A percentile compares a stretch with the other conserved stretches of the same genome.
These are phyloP conservation scores for Coleophoma crateriformis DNA, from an alignment of 2,329 filamentous ascomycete species.

Conservation along the genomic window DNA sequence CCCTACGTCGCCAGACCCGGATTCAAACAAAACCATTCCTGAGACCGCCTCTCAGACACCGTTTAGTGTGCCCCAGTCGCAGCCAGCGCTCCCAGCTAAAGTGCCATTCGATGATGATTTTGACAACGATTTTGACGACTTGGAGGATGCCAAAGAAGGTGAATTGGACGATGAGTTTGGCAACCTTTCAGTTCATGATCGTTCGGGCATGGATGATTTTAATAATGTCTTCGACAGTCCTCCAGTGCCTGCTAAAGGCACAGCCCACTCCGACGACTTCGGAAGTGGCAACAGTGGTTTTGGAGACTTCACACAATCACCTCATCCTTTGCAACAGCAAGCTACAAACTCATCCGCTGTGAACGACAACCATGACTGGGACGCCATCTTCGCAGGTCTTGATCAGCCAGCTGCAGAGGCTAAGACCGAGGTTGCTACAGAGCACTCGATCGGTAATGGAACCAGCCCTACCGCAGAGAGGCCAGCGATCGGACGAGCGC, in stretches of 20 bases:
- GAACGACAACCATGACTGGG: slow-evolving; percentile 74
- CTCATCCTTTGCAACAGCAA: slow-evolving; percentile 32
- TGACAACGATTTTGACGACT: slow-evolving; percentile 74
- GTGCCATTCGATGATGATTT: slow-evolving; percentile 69
- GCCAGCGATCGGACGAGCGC: slow-evolving; percentile 56
- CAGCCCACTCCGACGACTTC: slow-evolving; percentile 20
- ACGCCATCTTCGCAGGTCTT: slow-evolving; percentile 82
- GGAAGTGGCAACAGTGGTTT: slow-evolving; percentile 20
- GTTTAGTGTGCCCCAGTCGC: slow-evolving; percentile 17
- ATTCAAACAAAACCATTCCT: slow-evolving; percentile 19
- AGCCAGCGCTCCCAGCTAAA: slow-evolving; percentile 32
- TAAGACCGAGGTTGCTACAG: slow-evolving; percentile 15
- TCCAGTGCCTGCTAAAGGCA: slow-evolving; percentile 21
- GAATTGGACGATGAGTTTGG: slow-evolving; percentile 76
- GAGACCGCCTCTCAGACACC: slow-evolving; percentile 16
- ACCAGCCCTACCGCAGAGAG: slow-evolving; percentile 14
- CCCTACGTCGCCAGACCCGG: slow-evolving; percentile 29
- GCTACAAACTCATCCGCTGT: slow-evolving; percentile 28
- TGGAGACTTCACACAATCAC: slow-evolving; percentile 44
- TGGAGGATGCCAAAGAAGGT: slow-evolving; percentile 80
- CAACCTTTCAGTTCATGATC: slow-evolving; percentile 53
- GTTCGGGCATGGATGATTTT: slow-evolving; percentile 70
- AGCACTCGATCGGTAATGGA: slow-evolving; percentile 11
- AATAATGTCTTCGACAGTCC: slow-evolving; percentile 74
- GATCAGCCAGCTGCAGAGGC: slow-evolving; percentile 39